Evolutionary conservation across 2,329 filamentous ascomycete species (phyloP).

Genomic region (Lomentospora prolificans): DNA sequence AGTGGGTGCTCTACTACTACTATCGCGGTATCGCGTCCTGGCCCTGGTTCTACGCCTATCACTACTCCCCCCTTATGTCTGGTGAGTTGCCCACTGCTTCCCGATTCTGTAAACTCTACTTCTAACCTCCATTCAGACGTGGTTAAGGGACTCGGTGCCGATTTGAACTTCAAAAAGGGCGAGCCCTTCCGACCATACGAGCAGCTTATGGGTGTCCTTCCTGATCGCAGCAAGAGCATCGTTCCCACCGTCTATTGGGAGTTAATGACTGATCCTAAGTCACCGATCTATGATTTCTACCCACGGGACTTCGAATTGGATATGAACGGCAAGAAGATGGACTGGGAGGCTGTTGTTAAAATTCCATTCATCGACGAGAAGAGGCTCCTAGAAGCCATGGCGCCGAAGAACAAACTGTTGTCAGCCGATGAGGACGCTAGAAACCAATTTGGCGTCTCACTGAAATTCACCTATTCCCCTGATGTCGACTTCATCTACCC

Average conservation of each 20-base stretch:
- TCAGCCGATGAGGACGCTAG: conserved; percentile 67
- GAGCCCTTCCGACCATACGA: conserved; percentile 93
- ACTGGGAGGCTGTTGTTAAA: conserved; percentile 98
- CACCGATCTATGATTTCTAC: conserved; percentile 96
- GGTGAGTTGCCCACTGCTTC: conserved; percentile 33
- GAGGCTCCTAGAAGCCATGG: conserved; percentile 77
- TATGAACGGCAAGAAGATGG: conserved; percentile 99
- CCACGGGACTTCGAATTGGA: conserved; percentile 93
- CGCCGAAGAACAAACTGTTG: conserved; percentile 69
- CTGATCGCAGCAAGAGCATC: conserved; percentile 94
- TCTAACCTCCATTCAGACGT: conserved; percentile 54
- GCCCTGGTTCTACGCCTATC: conserved; percentile 97
- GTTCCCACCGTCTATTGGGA: conserved; percentile 81
- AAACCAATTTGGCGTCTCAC: conserved; percentile 82
- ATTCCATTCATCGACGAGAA: conserved; percentile 97
- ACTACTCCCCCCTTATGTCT: conserved; percentile 95
- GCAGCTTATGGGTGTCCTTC: conserved; percentile 95
- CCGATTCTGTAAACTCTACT: too few species aligned
- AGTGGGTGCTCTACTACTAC: conserved; percentile 98
- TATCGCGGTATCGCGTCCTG: conserved; percentile 95
- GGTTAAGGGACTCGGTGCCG: conserved; percentile 72
- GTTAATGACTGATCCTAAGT: conserved; percentile 82
- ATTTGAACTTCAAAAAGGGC: conserved; percentile 87
- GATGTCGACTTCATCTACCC: conserved; percentile 74
- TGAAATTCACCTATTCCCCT: conserved; percentile 84